A percentile compares a stretch with the other conserved stretches of the same genome.
phyloP scores from a whole-genome alignment of 2,329 filamentous ascomycete species.

The Fusarium solani-melongenae region DNA sequence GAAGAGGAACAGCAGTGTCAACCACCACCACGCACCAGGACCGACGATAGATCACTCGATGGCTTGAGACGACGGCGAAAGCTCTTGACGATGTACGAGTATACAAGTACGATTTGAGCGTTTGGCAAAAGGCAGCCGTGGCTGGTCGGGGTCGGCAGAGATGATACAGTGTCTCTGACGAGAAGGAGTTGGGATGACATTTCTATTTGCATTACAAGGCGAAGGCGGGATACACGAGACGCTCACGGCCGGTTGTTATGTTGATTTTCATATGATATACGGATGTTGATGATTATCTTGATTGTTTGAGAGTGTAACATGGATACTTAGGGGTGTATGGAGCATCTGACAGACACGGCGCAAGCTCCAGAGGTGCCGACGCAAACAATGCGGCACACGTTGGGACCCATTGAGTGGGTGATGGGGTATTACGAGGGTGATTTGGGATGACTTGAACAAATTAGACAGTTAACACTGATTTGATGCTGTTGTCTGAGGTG shows the following conservation, averaged over 20 bases:
- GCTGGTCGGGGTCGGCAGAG: not conserved
- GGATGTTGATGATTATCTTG: slow-evolving; percentile 9
- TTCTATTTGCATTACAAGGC: slow-evolving; percentile 30
- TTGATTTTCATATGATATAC: slow-evolving; percentile 12
- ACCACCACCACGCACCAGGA: slow-evolving; percentile 20
- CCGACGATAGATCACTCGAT: slow-evolving; percentile 39
- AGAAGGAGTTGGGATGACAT: slow-evolving; percentile 29
- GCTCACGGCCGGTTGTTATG: slow-evolving; percentile 26
- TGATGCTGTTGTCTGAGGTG: not conserved
- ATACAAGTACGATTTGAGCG: slow-evolving; percentile 2
- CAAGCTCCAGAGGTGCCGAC: slow-evolving; percentile 18
- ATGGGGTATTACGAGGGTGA: not conserved
- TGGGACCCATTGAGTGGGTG: not conserved
- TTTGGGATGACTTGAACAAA: not conserved
- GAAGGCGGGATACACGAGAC: slow-evolving; percentile 41
- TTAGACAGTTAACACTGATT: not conserved
- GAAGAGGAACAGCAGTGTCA: slow-evolving; percentile 60
- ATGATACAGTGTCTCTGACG: slow-evolving; percentile 14
- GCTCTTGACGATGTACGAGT: not conserved
- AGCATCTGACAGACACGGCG: slow-evolving; percentile 23
- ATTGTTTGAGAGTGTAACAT: slow-evolving; percentile 18
- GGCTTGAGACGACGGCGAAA: slow-evolving; percentile 3
- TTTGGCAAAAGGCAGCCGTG: not conserved
- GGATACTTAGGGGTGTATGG: slow-evolving; percentile 37
- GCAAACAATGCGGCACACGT: slow-evolving; percentile 35